Conservation (phyloP, 805 yeast species). For the Metschnikowia vanudenii region DNA sequence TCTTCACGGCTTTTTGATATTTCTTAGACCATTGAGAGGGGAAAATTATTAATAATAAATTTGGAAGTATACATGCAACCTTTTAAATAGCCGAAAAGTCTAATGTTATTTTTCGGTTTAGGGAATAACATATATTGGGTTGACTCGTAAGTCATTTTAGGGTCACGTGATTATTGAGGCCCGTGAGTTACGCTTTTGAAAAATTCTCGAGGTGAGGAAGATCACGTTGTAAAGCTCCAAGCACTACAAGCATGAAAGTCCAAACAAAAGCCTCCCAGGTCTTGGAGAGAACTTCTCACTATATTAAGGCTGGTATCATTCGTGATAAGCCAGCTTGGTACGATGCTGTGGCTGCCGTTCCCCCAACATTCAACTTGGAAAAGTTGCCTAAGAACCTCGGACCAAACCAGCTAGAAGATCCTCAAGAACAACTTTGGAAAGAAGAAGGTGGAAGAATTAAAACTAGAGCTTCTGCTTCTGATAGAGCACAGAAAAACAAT, state of each 20-base stretch:
- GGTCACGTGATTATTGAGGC: constrained; percentile 7
- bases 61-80: no score
- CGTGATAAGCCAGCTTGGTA: constrained; percentile 83
- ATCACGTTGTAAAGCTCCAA: not conserved
- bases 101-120: not conserved
- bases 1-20: not conserved
- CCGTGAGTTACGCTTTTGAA: constrained; percentile 1
- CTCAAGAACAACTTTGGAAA: constrained; percentile 20
- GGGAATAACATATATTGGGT: not conserved
- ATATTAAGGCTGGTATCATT: constrained; percentile 68
- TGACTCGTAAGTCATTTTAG: no score
- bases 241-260: constrained; percentile 51
- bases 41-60: no score
- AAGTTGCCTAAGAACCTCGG: constrained; percentile 41
- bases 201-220: constrained; percentile 9
- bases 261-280: constrained; percentile 69
- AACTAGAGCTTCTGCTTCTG: constrained; percentile 46
- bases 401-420: constrained; percentile 30
- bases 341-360: constrained; percentile 76
- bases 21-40: not conserved
- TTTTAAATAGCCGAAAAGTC: not conserved
- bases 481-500: constrained; percentile 38
- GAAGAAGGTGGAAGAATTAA: constrained; percentile 30
- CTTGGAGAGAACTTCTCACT: constrained; percentile 76
- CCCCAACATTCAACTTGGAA: constrained; percentile 68